A percentile compares a stretch with the other conserved stretches of the same genome.
phyloP scores from a whole-genome alignment of 2,329 filamentous ascomycete species.

The Cryphonectria nitschkei region DNA sequence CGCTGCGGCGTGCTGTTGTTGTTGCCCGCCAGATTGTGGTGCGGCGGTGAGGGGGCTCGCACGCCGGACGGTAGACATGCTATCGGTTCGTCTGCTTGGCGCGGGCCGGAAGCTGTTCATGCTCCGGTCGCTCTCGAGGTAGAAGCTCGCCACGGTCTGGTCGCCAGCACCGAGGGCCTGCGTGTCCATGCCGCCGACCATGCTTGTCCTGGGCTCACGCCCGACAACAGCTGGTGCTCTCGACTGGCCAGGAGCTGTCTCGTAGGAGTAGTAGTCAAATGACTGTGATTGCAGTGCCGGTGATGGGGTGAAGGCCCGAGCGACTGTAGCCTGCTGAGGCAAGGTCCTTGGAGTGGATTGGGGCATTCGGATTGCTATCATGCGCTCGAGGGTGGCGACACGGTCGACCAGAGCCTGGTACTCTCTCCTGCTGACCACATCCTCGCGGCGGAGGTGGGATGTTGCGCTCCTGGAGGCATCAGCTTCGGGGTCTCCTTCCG shows the following conservation, averaged over 20 bases:
- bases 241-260: conserved; percentile 3
- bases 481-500: conserved; percentile 17
- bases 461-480: not conserved
- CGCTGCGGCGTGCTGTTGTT: not conserved
- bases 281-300: conserved; percentile 16
- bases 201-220: not conserved
- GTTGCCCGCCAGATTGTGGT: not conserved
- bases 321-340: conserved; percentile 18
- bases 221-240: not conserved
- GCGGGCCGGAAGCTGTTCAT: conserved; percentile 10
- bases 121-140: conserved; percentile 12
- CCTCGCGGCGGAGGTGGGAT: not conserved
- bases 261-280: conserved; percentile 21
- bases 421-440: conserved; percentile 18
- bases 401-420: conserved; percentile 23
- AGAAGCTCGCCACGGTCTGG: conserved; percentile 17
- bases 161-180: conserved; percentile 4
- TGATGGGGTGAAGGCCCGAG: conserved; percentile 20
- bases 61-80: conserved; percentile 20
- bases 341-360: conserved; percentile 22
- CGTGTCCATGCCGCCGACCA: conserved; percentile 10
- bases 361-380: not conserved
- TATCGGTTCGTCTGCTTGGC: conserved; percentile 8
- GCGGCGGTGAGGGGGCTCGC: conserved; percentile 7
- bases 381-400: conserved; percentile 24